Percentiles rank a stretch among this genome's conserved stretches.
phyloP scores from a whole-genome alignment of 1,284 basidiomycete genomes.

The Ceratobasidium sp. region DNA sequence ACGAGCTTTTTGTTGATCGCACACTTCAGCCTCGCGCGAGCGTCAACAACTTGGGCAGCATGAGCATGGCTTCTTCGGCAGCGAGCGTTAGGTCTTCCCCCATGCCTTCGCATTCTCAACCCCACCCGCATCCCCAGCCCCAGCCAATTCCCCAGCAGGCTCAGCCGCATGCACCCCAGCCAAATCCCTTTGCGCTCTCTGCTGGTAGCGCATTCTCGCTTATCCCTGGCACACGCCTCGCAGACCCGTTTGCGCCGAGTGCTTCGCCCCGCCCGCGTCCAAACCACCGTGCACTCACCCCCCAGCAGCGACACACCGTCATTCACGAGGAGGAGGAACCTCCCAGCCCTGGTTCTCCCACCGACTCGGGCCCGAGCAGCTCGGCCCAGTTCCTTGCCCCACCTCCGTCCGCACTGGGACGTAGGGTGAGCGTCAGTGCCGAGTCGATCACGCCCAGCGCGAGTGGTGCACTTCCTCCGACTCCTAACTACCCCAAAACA shows the following conservation, averaged over 20 bases:
- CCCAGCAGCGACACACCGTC: constrained; percentile 42
- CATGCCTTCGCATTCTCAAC: constrained; percentile 36
- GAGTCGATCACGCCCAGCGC: constrained; percentile 90
- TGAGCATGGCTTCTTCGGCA: constrained; percentile 14
- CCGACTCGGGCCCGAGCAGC: constrained; percentile 37
- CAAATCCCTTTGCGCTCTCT: constrained; percentile 30
- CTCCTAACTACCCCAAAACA: constrained; percentile 81
- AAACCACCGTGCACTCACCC: constrained; percentile 54
- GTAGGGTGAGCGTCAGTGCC: constrained; percentile 95
- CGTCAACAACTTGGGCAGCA: constrained; percentile 4
- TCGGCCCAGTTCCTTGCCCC: constrained; percentile 69
- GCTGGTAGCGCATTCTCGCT: constrained; percentile 33
- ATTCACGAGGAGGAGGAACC: constrained; percentile 41
- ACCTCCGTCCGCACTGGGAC: constrained; percentile 77
- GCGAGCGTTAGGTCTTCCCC: constrained; percentile 24
- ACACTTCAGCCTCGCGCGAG: constrained; percentile 46
- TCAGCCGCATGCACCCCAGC: constrained; percentile 29
- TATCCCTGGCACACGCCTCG: constrained; percentile 26
- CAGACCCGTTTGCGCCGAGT: constrained; percentile 17
- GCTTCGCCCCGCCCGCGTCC: constrained; percentile 39
- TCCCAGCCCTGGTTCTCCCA: constrained; percentile 31
- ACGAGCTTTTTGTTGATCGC: constrained; percentile 66
- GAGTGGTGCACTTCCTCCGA: constrained; percentile 64
- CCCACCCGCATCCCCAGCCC: constrained; percentile 51
- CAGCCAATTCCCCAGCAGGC: constrained; percentile 57